These are phyloP conservation scores for Coriaria nepalensis DNA, from an alignment of 306 rosid genomes.

Conservation along the genomic window DNA sequence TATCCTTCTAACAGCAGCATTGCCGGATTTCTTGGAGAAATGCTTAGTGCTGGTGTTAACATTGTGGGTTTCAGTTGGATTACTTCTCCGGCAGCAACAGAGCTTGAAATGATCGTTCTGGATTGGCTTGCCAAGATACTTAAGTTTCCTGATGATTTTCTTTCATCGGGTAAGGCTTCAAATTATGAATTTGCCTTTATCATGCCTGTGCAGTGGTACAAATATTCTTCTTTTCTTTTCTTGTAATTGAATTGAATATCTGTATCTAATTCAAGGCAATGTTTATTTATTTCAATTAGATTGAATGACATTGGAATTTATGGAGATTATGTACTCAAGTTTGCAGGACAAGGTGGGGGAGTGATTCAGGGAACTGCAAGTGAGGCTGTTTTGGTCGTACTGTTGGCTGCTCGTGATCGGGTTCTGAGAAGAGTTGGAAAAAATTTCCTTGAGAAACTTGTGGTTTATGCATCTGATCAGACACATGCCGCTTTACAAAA, in stretches of 20 bases:
- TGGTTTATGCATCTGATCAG: conserved; percentile 84
- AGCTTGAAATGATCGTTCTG: conserved; percentile 72
- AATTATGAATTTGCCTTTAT: neutral
- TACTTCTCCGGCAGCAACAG: conserved; percentile 95
- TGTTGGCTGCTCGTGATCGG: conserved; percentile 85
- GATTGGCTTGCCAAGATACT: conserved; percentile 90
- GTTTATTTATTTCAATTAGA: too few species aligned
- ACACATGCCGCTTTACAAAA: conserved; percentile 67
- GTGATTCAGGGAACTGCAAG: conserved; percentile 97
- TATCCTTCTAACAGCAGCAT: conserved; percentile 87
- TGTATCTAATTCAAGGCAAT: too few species aligned
- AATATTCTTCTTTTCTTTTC: neutral
- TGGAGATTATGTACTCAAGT: conserved; percentile 16
- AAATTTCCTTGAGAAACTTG: conserved; percentile 53
- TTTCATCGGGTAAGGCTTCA: conserved; percentile 46
- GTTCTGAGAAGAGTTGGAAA: conserved; percentile 43
- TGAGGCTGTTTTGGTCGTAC: conserved; percentile 85
- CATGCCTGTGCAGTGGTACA: neutral
- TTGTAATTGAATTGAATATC: too few species aligned
- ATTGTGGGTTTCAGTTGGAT: conserved; percentile 95
- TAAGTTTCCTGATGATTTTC: conserved; percentile 45
- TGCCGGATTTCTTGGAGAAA: conserved; percentile 92
- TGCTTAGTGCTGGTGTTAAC: conserved; percentile 89
- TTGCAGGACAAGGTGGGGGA: conserved; percentile 86
- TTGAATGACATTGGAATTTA: conserved; percentile 1